phyloP scores from a whole-genome alignment of 371 early-diverging fungal species.

The Apophysomyces sp. region DNA sequence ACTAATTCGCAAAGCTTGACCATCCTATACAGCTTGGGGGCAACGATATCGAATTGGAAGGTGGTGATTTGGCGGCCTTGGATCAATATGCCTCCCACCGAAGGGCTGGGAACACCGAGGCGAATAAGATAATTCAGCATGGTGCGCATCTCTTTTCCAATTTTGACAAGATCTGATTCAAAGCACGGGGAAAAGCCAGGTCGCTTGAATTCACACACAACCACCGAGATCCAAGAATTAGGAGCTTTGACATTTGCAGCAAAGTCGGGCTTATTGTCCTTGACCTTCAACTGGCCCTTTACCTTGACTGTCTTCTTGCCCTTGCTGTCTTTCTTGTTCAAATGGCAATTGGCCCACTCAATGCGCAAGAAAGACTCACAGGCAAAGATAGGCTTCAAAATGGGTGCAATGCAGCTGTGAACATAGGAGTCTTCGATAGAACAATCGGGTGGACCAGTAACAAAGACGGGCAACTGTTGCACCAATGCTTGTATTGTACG shows the following conservation, averaged over 20 bases:
- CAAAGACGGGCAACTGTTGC: not conserved
- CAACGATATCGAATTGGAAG: conserved; percentile 4
- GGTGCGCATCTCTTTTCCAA: conserved; percentile 18
- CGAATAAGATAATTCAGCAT: conserved; percentile 10
- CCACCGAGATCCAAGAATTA: not conserved
- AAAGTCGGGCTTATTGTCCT: too few relatives aligned
- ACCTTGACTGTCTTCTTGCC: too few relatives aligned
- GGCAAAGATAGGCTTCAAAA: not conserved
- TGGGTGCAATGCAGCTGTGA: conserved; percentile 2
- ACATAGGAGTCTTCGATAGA: conserved; percentile 7
- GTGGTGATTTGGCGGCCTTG: not conserved
- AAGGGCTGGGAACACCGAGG: conserved; percentile 4
- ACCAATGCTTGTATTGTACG: too few relatives aligned
- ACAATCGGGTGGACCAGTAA: conserved; percentile 3
- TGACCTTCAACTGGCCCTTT: too few relatives aligned
- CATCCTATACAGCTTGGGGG: conserved; percentile 11
- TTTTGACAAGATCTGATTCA: conserved; percentile 14
- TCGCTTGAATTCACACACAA: conserved; percentile 10
- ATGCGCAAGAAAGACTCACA: conserved; percentile 2
- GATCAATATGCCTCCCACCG: conserved; percentile 11
- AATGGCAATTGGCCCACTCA: conserved; percentile 5
- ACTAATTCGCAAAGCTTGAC: not conserved
- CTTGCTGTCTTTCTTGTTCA: not conserved
- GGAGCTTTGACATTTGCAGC: too few relatives aligned
- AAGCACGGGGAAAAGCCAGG: not conserved